Evolutionary conservation across 148 eudicot genomes (phyloP).

Genomic region (Heliosperma pusillum): DNA sequence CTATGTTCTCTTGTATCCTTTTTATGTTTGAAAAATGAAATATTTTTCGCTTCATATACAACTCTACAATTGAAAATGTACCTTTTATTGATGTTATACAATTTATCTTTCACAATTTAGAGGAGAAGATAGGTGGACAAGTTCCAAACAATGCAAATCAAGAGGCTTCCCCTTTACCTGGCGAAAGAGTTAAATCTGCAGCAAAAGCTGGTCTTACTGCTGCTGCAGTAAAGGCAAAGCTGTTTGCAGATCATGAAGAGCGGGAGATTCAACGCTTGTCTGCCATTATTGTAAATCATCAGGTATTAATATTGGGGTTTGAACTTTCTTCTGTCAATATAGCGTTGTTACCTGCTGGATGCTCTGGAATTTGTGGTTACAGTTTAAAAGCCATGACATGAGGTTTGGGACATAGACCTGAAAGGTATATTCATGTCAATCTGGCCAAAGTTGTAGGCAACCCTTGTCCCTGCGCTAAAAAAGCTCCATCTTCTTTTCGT

Average conservation of each 20-base stretch:
- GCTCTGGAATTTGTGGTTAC: not conserved
- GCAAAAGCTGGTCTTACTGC: constrained; percentile 90
- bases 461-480: not conserved
- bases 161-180: constrained; percentile 47
- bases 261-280: constrained; percentile 92
- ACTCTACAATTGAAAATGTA: constrained; percentile 1
- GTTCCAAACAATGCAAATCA: constrained; percentile 31
- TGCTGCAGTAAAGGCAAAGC: constrained; percentile 82
- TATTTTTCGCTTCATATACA: not conserved
- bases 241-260: constrained; percentile 97
- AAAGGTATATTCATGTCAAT: not conserved
- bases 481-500: not conserved
- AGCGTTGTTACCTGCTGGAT: not conserved
- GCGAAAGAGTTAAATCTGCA: constrained; percentile 67
- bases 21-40: not conserved
- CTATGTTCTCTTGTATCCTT: constrained; percentile 12
- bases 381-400: not conserved
- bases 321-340: not conserved
- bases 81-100: constrained; percentile 12
- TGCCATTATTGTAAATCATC: constrained; percentile 92
- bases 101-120: constrained; percentile 22
- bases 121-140: constrained; percentile 35
- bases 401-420: not conserved
- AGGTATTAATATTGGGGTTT: constrained; percentile 45
- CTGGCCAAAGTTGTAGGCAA: not conserved